These are phyloP conservation scores for Ocimum tenuiflorum DNA, from an alignment of 257 asterid genomes.

Conservation along the genomic window DNA sequence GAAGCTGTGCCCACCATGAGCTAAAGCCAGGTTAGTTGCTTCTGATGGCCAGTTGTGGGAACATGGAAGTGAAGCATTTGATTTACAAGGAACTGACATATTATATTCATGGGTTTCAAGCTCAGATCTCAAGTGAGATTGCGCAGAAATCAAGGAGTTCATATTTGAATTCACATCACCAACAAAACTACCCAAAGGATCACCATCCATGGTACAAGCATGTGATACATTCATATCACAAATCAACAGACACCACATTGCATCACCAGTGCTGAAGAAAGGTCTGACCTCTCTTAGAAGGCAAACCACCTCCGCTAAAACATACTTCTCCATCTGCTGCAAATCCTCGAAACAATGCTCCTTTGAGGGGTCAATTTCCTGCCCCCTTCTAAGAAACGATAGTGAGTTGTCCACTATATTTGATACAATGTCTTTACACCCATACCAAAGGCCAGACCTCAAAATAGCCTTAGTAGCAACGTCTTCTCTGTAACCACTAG, in stretches of 20 bases:
- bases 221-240: constrained; percentile 88
- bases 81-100: constrained; percentile 33
- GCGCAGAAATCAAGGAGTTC: constrained; percentile 32
- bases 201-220: constrained; percentile 85
- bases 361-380: constrained; percentile 45
- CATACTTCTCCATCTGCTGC: constrained; percentile 76
- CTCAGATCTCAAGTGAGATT: constrained; percentile 34
- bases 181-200: constrained; percentile 40
- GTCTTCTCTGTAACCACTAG: constrained; percentile 68
- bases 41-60: constrained; percentile 37
- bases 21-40: constrained; percentile 25
- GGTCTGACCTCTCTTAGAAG: constrained; percentile 80
- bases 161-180: constrained; percentile 30
- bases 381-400: constrained; percentile 64
- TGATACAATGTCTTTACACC: constrained; percentile 84
- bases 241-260: constrained; percentile 95
- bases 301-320: constrained; percentile 89
- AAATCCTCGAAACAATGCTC: constrained; percentile 73
- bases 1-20: constrained; percentile 36
- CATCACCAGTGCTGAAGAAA: constrained; percentile 86
- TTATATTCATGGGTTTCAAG: constrained; percentile 38
- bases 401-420: constrained; percentile 85
- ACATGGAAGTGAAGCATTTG: constrained; percentile 35
- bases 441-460: constrained; percentile 86
- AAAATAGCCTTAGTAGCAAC: constrained; percentile 66